These are phyloP conservation scores for Eucalyptus tenuipes DNA, from an alignment of 345 rosid species.

Conservation along the genomic window DNA sequence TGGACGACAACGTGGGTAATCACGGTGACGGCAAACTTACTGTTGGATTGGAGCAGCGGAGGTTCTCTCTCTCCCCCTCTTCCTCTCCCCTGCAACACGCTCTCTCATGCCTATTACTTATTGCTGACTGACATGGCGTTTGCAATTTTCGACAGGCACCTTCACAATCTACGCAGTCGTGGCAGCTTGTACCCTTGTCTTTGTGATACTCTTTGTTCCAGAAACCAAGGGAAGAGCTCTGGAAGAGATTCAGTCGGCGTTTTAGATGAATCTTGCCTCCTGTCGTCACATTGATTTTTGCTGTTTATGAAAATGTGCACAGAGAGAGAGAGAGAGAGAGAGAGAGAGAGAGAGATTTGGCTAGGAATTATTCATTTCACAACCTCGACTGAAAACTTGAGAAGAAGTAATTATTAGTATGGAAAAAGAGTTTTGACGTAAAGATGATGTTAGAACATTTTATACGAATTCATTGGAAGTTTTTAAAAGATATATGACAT, in stretches of 20 bases:
- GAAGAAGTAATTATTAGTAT: background rate
- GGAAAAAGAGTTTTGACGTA: background rate
- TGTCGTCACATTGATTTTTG: background rate
- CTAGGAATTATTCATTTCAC: background rate
- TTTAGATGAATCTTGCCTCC: slow-evolving; percentile 26
- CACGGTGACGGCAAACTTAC: slow-evolving; percentile 31
- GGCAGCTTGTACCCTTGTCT: slow-evolving; percentile 28
- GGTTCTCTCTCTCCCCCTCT: slow-evolving; percentile 2
- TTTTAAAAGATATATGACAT: background rate
- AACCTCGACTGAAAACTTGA: background rate
- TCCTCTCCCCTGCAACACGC: background rate
- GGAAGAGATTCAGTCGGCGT: slow-evolving; percentile 62
- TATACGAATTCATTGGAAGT: background rate
- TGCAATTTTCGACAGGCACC: slow-evolving; percentile 24
- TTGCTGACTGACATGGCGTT: background rate
- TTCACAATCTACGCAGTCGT: slow-evolving; percentile 35
- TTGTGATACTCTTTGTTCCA: slow-evolving; percentile 41
- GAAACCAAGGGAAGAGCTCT: slow-evolving; percentile 63
- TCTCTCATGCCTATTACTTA: background rate
- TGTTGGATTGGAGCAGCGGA: slow-evolving; percentile 29
- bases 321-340: background rate
- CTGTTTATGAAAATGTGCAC: background rate
- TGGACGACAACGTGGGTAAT: slow-evolving; percentile 15
- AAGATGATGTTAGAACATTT: background rate
- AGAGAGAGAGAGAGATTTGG: background rate